Percentiles rank a stretch among this genome's conserved stretches.
Conservation (phyloP, 345 rosid genomes). For the Pistacia integerrima region DNA sequence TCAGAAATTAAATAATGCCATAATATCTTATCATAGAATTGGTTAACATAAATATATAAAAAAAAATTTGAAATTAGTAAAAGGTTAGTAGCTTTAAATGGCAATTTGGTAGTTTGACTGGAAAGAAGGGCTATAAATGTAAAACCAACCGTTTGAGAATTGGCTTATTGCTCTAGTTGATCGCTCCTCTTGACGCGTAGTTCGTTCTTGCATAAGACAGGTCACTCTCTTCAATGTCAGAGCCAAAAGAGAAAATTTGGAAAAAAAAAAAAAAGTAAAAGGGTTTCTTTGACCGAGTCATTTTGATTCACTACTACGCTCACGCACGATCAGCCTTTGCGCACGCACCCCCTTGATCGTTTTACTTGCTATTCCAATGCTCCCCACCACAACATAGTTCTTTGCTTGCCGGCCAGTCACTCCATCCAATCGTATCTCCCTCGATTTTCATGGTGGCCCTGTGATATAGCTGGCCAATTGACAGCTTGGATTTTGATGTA, state of each 20-base stretch:
- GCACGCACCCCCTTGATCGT: constrained; percentile 1
- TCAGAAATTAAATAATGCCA: no score
- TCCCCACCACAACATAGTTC: not conserved
- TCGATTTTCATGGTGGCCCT: not conserved
- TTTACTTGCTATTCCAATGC: not conserved
- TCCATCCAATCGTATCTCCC: not conserved
- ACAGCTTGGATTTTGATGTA: constrained; percentile 12
- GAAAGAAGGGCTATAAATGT: not conserved
- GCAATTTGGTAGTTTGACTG: constrained; percentile 2
- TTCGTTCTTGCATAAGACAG: not conserved
- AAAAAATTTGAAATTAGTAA: no score
- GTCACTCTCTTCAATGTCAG: not conserved
- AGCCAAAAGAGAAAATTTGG: not conserved
- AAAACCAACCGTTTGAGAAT: not conserved
- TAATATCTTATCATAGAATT: no score
- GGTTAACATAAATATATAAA: no score
- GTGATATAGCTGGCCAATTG: constrained; percentile 10
- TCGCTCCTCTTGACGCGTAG: constrained; percentile 1
- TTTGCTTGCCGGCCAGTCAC: not conserved
- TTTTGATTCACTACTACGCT: constrained; percentile 27
- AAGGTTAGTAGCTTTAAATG: not conserved
- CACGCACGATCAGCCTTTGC: constrained; percentile 12
- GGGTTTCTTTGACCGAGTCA: constrained; percentile 17
- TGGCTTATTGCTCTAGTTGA: not conserved
- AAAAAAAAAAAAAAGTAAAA: not conserved